Conservation (phyloP, 306 rosid species). For the Castanea mollissima region DNA sequence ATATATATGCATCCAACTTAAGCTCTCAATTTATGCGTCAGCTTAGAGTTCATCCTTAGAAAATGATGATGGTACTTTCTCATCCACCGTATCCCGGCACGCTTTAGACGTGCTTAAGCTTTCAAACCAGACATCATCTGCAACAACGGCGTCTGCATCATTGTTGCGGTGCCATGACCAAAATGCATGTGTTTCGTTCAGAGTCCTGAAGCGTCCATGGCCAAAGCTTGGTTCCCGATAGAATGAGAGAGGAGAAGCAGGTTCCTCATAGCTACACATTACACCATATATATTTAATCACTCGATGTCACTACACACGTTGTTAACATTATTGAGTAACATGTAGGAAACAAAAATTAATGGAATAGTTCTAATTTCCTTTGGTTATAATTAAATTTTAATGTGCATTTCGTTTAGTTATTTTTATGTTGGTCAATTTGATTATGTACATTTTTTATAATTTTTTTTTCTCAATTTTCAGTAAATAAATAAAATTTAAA, state of each 20-base stretch:
- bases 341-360: background rate
- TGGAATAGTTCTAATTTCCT: too few species aligned
- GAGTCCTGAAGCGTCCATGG: constrained; percentile 61
- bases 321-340: background rate
- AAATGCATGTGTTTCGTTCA: constrained; percentile 62
- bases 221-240: constrained; percentile 76
- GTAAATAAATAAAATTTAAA: too few species aligned
- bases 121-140: constrained; percentile 52
- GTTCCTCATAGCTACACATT: constrained; percentile 39
- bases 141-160: constrained; percentile 39
- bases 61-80: background rate
- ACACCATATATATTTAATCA: background rate
- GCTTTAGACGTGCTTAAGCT: constrained; percentile 36
- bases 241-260: constrained; percentile 52
- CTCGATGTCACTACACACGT: too few species aligned
- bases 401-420: too few species aligned
- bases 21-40: background rate
- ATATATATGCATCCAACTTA: too few species aligned
- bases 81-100: constrained; percentile 2
- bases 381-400: too few species aligned
- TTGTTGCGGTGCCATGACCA: constrained; percentile 93
- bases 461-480: too few species aligned
- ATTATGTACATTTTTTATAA: too few species aligned
- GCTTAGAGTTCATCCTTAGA: constrained; percentile 29
- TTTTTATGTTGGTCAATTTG: too few species aligned